These are phyloP conservation scores for Mucor saturninus DNA, from an alignment of 371 early-diverging fungal genomes.

Conservation along the genomic window DNA sequence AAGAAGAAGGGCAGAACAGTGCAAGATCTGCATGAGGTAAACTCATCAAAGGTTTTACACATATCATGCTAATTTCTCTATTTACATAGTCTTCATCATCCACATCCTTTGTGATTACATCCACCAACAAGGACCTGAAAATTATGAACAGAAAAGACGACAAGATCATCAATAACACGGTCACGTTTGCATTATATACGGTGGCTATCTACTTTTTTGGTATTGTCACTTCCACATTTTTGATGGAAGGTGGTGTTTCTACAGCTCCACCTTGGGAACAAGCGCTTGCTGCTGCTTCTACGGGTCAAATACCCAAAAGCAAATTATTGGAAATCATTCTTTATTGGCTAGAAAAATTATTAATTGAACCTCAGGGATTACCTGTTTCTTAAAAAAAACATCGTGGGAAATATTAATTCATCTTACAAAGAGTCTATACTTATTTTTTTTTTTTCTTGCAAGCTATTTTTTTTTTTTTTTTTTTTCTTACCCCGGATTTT, in stretches of 20 bases:
- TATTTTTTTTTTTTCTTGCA: neutral
- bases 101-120: neutral
- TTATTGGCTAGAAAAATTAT: constrained; percentile 55
- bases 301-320: constrained; percentile 39
- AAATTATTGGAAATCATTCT: constrained; percentile 50
- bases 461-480: neutral
- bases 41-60: neutral
- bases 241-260: constrained; percentile 46
- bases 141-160: constrained; percentile 35
- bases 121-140: constrained; percentile 5
- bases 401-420: neutral
- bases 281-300: constrained; percentile 45
- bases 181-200: constrained; percentile 61
- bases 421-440: constrained; percentile 10
- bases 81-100: neutral
- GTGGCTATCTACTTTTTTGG: constrained; percentile 60
- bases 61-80: neutral
- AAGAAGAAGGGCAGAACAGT: constrained; percentile 35
- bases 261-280: constrained; percentile 33
- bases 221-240: constrained; percentile 59
- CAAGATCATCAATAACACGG: constrained; percentile 52
- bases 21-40: constrained; percentile 45
- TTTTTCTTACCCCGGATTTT: neutral
- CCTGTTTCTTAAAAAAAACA: constrained; percentile 35
- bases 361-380: constrained; percentile 51